These are phyloP conservation scores for Aureobasidium mangrovei DNA, from an alignment of 2,329 filamentous ascomycete species.

Conservation along the genomic window DNA sequence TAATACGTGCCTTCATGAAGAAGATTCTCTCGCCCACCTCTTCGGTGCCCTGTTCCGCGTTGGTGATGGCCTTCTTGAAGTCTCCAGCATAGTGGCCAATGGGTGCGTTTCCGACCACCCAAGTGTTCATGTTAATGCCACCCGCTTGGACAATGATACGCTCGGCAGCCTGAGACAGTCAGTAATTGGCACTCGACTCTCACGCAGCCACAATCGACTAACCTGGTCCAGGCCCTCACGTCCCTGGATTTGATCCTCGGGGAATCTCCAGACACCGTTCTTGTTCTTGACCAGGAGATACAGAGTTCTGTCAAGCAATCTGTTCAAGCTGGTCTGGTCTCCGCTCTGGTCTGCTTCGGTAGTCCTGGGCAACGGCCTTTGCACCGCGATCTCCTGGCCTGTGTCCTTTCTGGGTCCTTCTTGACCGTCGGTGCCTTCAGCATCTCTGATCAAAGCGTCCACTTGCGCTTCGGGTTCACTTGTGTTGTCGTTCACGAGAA, in stretches of 20 bases:
- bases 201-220: constrained; percentile 30
- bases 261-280: constrained; percentile 72
- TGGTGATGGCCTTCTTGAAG: constrained; percentile 34
- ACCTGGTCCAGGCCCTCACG: constrained; percentile 79
- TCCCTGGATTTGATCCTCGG: constrained; percentile 57
- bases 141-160: constrained; percentile 67
- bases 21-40: constrained; percentile 73
- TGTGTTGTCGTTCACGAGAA: constrained; percentile 63
- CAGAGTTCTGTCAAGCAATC: constrained; percentile 69
- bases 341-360: constrained; percentile 70
- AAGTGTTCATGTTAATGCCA: constrained; percentile 96
- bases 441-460: constrained; percentile 64
- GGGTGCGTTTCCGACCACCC: constrained; percentile 86
- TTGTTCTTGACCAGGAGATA: constrained; percentile 76
- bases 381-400: constrained; percentile 37
- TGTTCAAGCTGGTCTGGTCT: constrained; percentile 71
- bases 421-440: constrained; percentile 42
- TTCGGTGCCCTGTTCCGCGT: constrained; percentile 26
- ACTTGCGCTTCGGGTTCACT: constrained; percentile 56
- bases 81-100: constrained; percentile 66
- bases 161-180: constrained; percentile 62
- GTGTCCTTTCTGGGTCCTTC: constrained; percentile 15
- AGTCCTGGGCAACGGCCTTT: constrained; percentile 58
- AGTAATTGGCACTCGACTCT: background rate
- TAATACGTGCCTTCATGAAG: constrained; percentile 92